Base-by-base conservation (phyloP, 148 eudicot genomes). In the Silene latifolia region DNA sequence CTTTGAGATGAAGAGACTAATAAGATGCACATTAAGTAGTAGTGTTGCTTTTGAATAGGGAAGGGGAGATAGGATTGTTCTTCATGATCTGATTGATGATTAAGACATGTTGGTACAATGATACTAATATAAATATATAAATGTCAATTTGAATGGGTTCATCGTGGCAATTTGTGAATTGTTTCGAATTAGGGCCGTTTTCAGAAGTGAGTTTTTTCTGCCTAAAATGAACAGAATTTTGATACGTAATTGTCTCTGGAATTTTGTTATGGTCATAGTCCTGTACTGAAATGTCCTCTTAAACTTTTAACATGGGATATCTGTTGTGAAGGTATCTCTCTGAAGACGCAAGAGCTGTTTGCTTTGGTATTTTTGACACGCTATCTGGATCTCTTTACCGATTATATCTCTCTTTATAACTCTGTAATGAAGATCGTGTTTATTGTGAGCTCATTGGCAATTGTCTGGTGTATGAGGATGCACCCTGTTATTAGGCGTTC, bases 271-370 rank as follows among this genome's bases (percentile, higher is more conserved):
- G 11, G 39, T 63, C 27, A 4, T 10, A 13, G 42, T 63, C 39
- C 10, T 63, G 27, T 63, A 27, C 17, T 51, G 56, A 51, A 51
- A 51, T 0, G 3, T 51, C 4, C 2, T 51, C 15, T 23, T 47
- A 44, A 21, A 69, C 5, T 17, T 69, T 17, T 69, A 47, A 10
- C 10, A 13, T 69, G 72, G 58, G 19, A 14, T 69, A 10, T 69
- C 3, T 39, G 7, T 47, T 69, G 58, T 69, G 72, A 69, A 94
- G 98, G 98, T 66, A 86, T 94, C 78, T 94, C 98, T 39, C 75
- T 91, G 83, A 94, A 94, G 93, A 94, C 98, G 29, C 98, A 94
- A 81, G 97, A 91, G 88, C 83, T 93, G 61, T 93, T 86, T 78
- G 91, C 92, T 14, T 46, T 91, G 64, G 97, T 93, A 48, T 93